These are phyloP conservation scores for Sphaerulina vaccinii DNA, from an alignment of 2,329 filamentous ascomycete genomes.

Conservation along the genomic window DNA sequence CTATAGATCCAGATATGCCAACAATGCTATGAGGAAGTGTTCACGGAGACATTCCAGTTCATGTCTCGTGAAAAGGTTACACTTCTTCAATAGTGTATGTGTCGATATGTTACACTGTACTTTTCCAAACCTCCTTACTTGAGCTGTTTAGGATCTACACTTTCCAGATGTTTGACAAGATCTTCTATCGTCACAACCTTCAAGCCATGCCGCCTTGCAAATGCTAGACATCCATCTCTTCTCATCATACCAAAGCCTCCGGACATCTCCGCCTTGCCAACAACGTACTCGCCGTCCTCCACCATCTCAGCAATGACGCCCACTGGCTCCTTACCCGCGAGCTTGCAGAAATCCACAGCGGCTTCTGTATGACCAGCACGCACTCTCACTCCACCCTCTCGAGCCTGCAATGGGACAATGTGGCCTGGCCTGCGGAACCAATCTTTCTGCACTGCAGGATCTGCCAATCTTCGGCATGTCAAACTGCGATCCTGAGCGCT, in stretches of 20 bases:
- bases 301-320: conserved; percentile 91
- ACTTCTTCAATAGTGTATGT: neutral
- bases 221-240: conserved; percentile 80
- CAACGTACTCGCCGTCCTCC: conserved; percentile 73
- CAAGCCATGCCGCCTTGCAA: conserved; percentile 83
- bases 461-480: conserved; percentile 75
- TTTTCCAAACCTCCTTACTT: conserved; percentile 13
- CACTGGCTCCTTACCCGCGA: conserved; percentile 74
- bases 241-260: conserved; percentile 83
- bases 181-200: conserved; percentile 96
- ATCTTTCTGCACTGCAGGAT: conserved; percentile 55
- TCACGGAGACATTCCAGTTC: too few species aligned
- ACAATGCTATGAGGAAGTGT: too few species aligned
- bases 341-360: conserved; percentile 80
- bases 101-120: neutral
- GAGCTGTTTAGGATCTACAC: conserved; percentile 12
- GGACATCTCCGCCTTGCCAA: conserved; percentile 63
- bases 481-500: conserved; percentile 81
- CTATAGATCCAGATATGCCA: too few species aligned
- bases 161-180: conserved; percentile 73
- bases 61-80: too few species aligned
- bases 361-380: conserved; percentile 90
- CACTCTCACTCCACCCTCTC: conserved; percentile 75
- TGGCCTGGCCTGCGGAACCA: conserved; percentile 83
- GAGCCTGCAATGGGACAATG: conserved; percentile 78